Percentiles rank a stretch among this genome's conserved stretches.
Evolutionary conservation across 495 filamentous ascomycete species (phyloP).

Genomic region (Tuber aestivum): DNA sequence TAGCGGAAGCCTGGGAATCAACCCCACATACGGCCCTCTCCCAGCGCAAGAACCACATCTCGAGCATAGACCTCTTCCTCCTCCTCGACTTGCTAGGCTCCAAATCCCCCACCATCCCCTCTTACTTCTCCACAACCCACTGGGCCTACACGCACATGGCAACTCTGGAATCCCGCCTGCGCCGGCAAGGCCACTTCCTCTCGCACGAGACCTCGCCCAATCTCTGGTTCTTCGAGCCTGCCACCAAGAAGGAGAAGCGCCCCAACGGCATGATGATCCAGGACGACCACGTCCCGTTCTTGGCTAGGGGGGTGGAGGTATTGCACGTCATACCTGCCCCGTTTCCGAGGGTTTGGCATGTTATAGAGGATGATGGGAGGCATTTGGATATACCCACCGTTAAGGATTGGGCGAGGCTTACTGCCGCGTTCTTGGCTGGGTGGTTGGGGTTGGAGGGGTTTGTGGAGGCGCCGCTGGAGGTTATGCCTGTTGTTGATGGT

Average conservation of each 20-base stretch:
- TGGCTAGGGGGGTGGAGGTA: conserved; percentile 75
- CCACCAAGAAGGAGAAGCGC: conserved; percentile 47
- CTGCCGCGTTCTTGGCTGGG: conserved; percentile 79
- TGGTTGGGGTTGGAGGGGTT: conserved; percentile 87
- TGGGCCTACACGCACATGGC: conserved; percentile 82
- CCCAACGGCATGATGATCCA: conserved; percentile 51
- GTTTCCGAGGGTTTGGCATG: conserved; percentile 87
- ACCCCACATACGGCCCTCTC: conserved; percentile 62
- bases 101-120: conserved; percentile 61
- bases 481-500: conserved; percentile 14
- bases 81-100: conserved; percentile 87
- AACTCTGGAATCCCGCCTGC: conserved; percentile 61
- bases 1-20: conserved; percentile 69
- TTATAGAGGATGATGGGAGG: conserved; percentile 70
- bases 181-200: conserved; percentile 51
- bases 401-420: conserved; percentile 77
- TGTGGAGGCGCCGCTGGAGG: conserved; percentile 44
- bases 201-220: conserved; percentile 46
- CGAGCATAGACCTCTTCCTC: conserved; percentile 79
- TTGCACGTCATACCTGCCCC: conserved; percentile 78
- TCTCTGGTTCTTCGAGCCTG: conserved; percentile 32
- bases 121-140: conserved; percentile 80
- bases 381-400: conserved; percentile 79
- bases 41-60: conserved; percentile 63
- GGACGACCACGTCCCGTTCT: conserved; percentile 89